Conservation (phyloP, 768 basidiomycete genomes). For the Tubosaeta brunneosetosa region DNA sequence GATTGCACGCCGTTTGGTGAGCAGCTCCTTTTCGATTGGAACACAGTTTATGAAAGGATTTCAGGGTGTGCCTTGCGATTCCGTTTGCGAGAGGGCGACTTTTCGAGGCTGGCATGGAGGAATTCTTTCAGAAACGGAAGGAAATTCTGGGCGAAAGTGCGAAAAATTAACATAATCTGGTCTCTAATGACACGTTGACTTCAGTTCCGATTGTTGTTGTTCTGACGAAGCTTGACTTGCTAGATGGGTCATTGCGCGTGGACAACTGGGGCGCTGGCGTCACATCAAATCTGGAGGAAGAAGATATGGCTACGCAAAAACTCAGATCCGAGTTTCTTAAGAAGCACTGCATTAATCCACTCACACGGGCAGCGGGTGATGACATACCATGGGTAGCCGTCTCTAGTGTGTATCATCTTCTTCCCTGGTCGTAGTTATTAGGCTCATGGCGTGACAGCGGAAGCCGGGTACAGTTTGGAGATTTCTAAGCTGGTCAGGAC, state of each 20-base stretch:
- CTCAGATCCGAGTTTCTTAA: background rate
- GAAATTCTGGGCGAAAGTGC: conserved; percentile 1
- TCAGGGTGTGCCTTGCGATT: background rate
- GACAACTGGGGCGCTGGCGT: background rate
- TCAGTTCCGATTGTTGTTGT: conserved; percentile 1
- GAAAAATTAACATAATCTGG: background rate
- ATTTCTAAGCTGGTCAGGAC: background rate
- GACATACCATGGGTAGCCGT: background rate
- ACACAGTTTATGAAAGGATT: background rate
- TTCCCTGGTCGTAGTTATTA: background rate
- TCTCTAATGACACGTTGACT: background rate
- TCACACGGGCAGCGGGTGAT: background rate
- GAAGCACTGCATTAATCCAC: background rate
- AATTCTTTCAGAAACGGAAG: background rate
- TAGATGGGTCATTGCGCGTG: background rate
- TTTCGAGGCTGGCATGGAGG: background rate
- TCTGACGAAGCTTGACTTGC: background rate
- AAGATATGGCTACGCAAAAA: background rate
- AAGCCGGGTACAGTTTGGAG: background rate
- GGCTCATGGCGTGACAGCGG: background rate
- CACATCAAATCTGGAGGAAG: background rate
- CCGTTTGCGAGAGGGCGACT: background rate
- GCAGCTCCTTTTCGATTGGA: background rate
- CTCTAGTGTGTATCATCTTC: background rate
- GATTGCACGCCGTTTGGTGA: conserved; percentile 15